A percentile compares a stretch with the other conserved stretches of the same genome.
Conservation (phyloP, 108 stramenopile species). For the Nitzschia sp. region DNA sequence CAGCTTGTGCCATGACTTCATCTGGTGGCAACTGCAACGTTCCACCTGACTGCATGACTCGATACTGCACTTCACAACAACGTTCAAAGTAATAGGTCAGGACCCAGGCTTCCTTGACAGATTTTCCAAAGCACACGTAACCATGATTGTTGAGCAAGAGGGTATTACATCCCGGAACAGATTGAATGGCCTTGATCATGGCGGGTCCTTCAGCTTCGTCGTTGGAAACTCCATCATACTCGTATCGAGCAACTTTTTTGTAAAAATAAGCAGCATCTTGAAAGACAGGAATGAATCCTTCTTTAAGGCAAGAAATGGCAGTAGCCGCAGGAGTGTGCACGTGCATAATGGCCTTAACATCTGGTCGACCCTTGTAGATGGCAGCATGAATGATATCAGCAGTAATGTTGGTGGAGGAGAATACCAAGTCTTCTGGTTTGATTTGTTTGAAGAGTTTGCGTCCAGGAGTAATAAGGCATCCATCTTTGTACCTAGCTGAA, state of each 20-base stretch:
- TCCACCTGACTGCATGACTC: slow-evolving; percentile 44
- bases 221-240: slow-evolving; percentile 54
- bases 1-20: slow-evolving; percentile 44
- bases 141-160: slow-evolving; percentile 65
- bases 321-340: slow-evolving; percentile 53
- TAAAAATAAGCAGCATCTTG: slow-evolving; percentile 58
- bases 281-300: slow-evolving; percentile 46
- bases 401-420: slow-evolving; percentile 49
- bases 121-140: slow-evolving; percentile 45
- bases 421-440: slow-evolving; percentile 48
- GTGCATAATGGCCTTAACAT: slow-evolving; percentile 66
- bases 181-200: slow-evolving; percentile 42
- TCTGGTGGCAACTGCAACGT: slow-evolving; percentile 36
- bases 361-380: slow-evolving; percentile 46
- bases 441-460: slow-evolving; percentile 44
- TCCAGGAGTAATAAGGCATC: slow-evolving; percentile 62
- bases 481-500: slow-evolving; percentile 42
- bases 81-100: slow-evolving; percentile 63
- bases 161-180: slow-evolving; percentile 39
- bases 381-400: slow-evolving; percentile 68
- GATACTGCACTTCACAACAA: slow-evolving; percentile 43
- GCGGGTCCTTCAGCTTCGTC: slow-evolving; percentile 47
- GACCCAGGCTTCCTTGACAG: slow-evolving; percentile 56
- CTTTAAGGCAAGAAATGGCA: slow-evolving; percentile 55
- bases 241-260: slow-evolving; percentile 46